Evolutionary conservation across 495 filamentous ascomycete genomes (phyloP).

Genomic region (Penicillium lividum): DNA sequence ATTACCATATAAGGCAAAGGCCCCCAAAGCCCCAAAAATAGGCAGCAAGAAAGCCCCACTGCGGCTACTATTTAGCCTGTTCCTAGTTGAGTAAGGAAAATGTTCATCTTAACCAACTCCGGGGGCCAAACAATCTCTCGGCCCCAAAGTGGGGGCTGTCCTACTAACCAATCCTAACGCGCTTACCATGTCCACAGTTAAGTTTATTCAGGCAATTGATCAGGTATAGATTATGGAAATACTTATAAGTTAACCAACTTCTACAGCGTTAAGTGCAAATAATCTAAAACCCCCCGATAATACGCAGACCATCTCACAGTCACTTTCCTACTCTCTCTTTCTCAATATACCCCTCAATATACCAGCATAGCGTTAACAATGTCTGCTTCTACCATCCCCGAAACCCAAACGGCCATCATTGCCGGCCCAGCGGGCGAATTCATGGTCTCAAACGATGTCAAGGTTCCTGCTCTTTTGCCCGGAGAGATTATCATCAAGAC

Average conservation of each 20-base stretch:
- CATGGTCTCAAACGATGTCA: not conserved
- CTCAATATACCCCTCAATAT: not conserved
- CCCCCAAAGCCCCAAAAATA: not conserved
- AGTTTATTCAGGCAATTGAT: not conserved
- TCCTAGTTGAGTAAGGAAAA: not conserved
- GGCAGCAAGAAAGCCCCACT: not conserved
- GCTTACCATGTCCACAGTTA: not conserved
- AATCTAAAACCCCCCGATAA: not conserved
- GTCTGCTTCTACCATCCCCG: not conserved
- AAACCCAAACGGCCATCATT: not conserved
- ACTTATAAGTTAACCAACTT: not conserved
- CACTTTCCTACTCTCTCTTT: not conserved
- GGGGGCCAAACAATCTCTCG: not conserved
- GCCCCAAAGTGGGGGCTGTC: not conserved
- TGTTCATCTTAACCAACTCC: not conserved
- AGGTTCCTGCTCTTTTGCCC: not conserved
- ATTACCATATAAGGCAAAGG: not conserved
- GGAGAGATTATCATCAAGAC: not conserved
- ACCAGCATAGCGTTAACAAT: not conserved
- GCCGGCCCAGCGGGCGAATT: not conserved
- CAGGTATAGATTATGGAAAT: not conserved
- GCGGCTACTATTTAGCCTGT: not conserved
- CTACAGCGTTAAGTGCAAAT: not conserved
- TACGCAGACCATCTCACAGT: not conserved
- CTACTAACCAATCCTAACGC: not conserved